Evolutionary conservation across 129 eudicot species (phyloP).

Genomic region (Heracleum sosnowskyi): DNA sequence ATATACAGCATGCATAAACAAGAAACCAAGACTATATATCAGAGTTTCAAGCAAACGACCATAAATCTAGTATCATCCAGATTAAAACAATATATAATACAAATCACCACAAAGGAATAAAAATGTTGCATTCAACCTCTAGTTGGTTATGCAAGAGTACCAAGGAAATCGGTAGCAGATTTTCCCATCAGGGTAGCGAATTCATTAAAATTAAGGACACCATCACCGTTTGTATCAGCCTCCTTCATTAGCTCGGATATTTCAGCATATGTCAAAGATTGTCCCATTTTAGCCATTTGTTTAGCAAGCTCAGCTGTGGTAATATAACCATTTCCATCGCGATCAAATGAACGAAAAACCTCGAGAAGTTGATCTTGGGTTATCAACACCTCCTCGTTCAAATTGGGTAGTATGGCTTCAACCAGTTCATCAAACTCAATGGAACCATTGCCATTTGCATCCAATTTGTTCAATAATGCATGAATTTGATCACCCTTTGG

Average conservation of each 20-base stretch:
- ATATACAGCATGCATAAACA: not conserved
- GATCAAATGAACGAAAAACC: slow-evolving; percentile 16
- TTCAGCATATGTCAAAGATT: slow-evolving; percentile 13
- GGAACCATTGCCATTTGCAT: slow-evolving; percentile 12
- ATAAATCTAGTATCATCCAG: not conserved
- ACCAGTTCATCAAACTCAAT: slow-evolving; percentile 17
- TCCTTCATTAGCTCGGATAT: slow-evolving; percentile 23
- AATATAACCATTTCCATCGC: slow-evolving; percentile 16
- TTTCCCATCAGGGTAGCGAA: slow-evolving; percentile 21
- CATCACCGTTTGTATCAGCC: slow-evolving; percentile 27
- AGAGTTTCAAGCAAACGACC: not conserved
- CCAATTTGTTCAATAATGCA: slow-evolving; percentile 3
- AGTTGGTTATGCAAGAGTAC: not conserved
- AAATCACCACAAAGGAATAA: not conserved
- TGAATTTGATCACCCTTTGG: slow-evolving; percentile 19
- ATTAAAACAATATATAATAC: not conserved
- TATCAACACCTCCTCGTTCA: slow-evolving; percentile 11
- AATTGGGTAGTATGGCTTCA: slow-evolving; percentile 7
- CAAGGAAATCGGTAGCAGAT: slow-evolving; percentile 21
- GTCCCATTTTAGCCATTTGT: slow-evolving; percentile 22
- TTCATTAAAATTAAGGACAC: slow-evolving; percentile 23
- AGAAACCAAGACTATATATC: not conserved
- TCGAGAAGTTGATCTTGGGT: slow-evolving; percentile 17
- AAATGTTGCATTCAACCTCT: not conserved
- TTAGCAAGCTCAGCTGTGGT: slow-evolving; percentile 25